Base-by-base conservation (phyloP, 2,329 filamentous ascomycete genomes). In the Lachnellula cervina region DNA sequence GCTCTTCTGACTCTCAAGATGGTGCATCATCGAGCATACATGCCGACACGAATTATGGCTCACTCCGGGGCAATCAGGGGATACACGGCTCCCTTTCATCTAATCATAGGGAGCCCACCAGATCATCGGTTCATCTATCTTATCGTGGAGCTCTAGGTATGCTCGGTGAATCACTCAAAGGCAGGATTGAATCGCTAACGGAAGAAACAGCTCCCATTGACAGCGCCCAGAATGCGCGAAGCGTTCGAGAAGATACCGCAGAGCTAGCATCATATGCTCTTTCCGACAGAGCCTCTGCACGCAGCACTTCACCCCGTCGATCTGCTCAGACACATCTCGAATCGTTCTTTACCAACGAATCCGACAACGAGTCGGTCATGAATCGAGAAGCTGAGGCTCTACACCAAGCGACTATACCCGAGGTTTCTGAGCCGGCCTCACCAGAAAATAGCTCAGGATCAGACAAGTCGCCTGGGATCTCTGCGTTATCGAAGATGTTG, bases 211-310 rank as follows among this genome's bases (percentile, higher is more conserved):
- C 74, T 40, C 78, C 79, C 17, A 68, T 82, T 72, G 88, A 93
- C 68, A 87, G 83, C 64, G 80, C 83, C 17, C 83, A 89, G 64
- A 89, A 89, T 71, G 88, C 89, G 35, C 83, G 86, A 57, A 88
- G 85, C 62, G 87, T 96, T 42, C 87, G 91, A 61, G 87, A 94
- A 72, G 87, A 94, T 68, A 95, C 91, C 2, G 89, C 90, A 51
- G 90, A 96, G 72, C 78, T 96, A 55, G 91, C 91, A 44, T 90
- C 83, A 17, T 90, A 92, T 69, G 86, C 90, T 49, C 80, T 96
- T 28, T 86, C 86, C 40, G 83, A 88, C 64, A 79, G 80, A 64
- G 62, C 61, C 14, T 70, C 71, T 3, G 63, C 62, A 35, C 65
- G 61, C 44, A 66, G 70, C 68, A 57, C 61, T 25, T 64, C 65